Evolutionary conservation across 768 basidiomycete species (phyloP), one percentile per base, ranked within the genome.

Genomic region (Suillus discolor): DNA sequence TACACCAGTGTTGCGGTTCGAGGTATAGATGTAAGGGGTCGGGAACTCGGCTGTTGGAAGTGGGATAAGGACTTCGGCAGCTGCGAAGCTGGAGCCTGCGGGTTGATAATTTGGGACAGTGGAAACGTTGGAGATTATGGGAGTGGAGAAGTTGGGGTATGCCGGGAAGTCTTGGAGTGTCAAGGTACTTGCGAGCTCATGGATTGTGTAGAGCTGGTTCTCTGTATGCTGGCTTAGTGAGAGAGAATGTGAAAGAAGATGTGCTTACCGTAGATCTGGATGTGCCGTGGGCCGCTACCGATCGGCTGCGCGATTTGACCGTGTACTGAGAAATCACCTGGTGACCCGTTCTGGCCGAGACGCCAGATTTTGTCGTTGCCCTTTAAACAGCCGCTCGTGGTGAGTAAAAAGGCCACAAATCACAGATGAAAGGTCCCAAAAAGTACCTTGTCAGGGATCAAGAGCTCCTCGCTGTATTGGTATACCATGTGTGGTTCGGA

Each of bases 351-450:
- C 54, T 82, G 76, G 49, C 79, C 81, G 3, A 91, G 78, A 45
- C 90, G 80, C 89, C 90, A 92, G 63, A 91, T 85, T 65, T 81
- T 88, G 75, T 92, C 90, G 1, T 75, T 84, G 34, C 90, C 90
- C 89, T 90, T 25, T 53, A 9, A 15, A 12, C 6, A 66, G 16
- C 12, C 23, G 60, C 16, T 36, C 8, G n/a, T 8, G 44, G 38
- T 38, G 1, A 31, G 23, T 39, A 18, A 4, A 63, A 44, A 64
- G 57, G 31, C 9, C 5, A 39, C 20, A 57, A 39, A 62, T 25
- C 6, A 11, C 36, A 23, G 20, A 18, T 18, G 36, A 20, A 16
- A 47, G n/a, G 16, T 53, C 3, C 9, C 38, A 13, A 54, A 39
- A 73, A 83, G 62, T 62, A 89, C 89, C 72, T 90, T 78, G 75